These are phyloP conservation scores for Aspergillus cristatus DNA, from an alignment of 495 filamentous ascomycete genomes.

Conservation along the genomic window DNA sequence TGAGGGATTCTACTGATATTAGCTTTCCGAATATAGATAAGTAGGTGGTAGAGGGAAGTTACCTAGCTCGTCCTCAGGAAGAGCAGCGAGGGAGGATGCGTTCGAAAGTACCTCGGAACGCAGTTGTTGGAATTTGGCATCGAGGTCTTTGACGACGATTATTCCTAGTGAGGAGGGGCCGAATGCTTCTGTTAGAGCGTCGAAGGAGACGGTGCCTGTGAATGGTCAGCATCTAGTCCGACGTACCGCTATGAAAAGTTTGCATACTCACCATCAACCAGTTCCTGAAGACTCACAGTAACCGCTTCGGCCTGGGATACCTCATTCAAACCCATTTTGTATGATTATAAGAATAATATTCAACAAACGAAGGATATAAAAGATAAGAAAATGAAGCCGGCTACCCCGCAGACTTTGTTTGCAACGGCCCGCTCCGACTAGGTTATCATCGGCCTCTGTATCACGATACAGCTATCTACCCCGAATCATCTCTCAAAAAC, in stretches of 20 bases:
- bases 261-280: constrained; percentile 23
- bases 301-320: constrained; percentile 35
- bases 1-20: constrained; percentile 30
- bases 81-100: constrained; percentile 79
- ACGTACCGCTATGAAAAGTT: constrained; percentile 1
- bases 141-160: constrained; percentile 79
- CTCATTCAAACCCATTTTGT: constrained; percentile 12
- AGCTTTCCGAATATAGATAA: constrained; percentile 1
- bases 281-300: constrained; percentile 45
- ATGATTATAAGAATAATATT: background rate
- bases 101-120: constrained; percentile 71
- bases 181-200: constrained; percentile 74
- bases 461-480: no score
- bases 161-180: constrained; percentile 89
- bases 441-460: no score
- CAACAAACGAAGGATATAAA: no score
- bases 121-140: constrained; percentile 55
- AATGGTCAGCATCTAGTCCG: background rate
- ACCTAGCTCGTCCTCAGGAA: constrained; percentile 67
- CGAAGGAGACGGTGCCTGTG: constrained; percentile 61
- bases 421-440: no score
- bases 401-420: no score
- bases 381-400: no score
- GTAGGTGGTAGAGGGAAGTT: background rate
- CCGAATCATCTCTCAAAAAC: constrained; percentile 3